Evolutionary conservation across 257 asterid genomes (phyloP).

Genomic region (Euphrasia confusa): DNA sequence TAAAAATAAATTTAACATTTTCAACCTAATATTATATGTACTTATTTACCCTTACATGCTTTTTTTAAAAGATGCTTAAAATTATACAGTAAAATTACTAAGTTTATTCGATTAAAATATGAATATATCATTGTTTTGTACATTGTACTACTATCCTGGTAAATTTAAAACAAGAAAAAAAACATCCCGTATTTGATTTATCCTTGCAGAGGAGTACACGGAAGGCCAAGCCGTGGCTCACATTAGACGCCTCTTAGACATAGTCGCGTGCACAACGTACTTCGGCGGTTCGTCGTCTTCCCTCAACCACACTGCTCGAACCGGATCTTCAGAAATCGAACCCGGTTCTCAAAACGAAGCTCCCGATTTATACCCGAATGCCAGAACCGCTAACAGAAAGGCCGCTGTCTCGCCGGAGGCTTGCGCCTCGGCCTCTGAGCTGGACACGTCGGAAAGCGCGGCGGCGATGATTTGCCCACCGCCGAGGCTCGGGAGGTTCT

Average conservation of each 20-base stretch:
- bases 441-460: conserved; percentile 36
- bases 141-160: too few species aligned
- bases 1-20: too few species aligned
- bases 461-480: conserved; percentile 71
- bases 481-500: conserved; percentile 73
- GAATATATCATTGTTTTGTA: too few species aligned
- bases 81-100: too few species aligned
- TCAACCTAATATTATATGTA: too few species aligned
- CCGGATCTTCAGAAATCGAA: conserved; percentile 30
- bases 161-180: too few species aligned
- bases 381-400: conserved; percentile 24
- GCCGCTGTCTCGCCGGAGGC: conserved; percentile 22
- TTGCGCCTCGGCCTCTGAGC: conserved; percentile 23
- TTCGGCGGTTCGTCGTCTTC: conserved; percentile 28
- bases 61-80: too few species aligned
- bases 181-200: too few species aligned
- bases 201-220: conserved; percentile 62
- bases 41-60: too few species aligned
- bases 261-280: conserved; percentile 60
- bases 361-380: conserved; percentile 28
- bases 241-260: conserved; percentile 63
- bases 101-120: too few species aligned
- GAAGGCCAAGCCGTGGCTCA: conserved; percentile 63
- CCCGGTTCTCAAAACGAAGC: conserved; percentile 34
- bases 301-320: conserved; percentile 35